A percentile compares a stretch with the other conserved stretches of the same genome.
Evolutionary conservation across 495 filamentous ascomycete species (phyloP).

Genomic region (Recurvomyces mirabilis): DNA sequence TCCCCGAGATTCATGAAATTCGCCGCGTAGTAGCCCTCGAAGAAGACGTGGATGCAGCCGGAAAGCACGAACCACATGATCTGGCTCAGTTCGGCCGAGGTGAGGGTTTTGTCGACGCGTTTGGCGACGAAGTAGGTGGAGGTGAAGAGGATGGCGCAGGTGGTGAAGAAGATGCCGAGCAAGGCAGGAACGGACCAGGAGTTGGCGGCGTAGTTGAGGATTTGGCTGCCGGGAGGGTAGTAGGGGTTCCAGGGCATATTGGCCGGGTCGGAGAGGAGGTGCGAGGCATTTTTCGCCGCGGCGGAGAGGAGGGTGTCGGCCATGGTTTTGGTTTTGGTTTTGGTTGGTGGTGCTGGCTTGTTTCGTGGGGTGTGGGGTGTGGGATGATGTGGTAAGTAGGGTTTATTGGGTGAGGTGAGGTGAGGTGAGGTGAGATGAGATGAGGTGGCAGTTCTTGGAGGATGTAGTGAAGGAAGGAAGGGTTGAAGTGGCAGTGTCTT

Average conservation of each 20-base stretch:
- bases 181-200: conserved; percentile 37
- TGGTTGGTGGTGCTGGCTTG: neutral
- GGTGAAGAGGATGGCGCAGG: conserved; percentile 36
- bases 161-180: conserved; percentile 37
- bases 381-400: no score
- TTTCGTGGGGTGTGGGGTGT: neutral
- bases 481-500: no score
- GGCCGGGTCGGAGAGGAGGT: neutral
- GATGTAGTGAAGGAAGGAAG: no score
- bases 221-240: conserved; percentile 51
- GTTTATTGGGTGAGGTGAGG: no score
- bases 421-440: no score
- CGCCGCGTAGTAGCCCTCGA: conserved; percentile 72
- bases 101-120: conserved; percentile 33
- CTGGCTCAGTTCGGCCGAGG: conserved; percentile 40
- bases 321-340: conserved; percentile 2
- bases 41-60: conserved; percentile 61
- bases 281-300: conserved; percentile 8
- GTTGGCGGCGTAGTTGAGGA: conserved; percentile 53
- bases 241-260: no score
- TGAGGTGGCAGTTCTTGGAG: no score
- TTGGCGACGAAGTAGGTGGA: conserved; percentile 37
- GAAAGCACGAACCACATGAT: conserved; percentile 51
- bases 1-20: conserved; percentile 51
- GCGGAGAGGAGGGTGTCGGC: neutral